These are phyloP conservation scores for Handroanthus guayacan DNA, from an alignment of 257 asterid species.

Conservation along the genomic window DNA sequence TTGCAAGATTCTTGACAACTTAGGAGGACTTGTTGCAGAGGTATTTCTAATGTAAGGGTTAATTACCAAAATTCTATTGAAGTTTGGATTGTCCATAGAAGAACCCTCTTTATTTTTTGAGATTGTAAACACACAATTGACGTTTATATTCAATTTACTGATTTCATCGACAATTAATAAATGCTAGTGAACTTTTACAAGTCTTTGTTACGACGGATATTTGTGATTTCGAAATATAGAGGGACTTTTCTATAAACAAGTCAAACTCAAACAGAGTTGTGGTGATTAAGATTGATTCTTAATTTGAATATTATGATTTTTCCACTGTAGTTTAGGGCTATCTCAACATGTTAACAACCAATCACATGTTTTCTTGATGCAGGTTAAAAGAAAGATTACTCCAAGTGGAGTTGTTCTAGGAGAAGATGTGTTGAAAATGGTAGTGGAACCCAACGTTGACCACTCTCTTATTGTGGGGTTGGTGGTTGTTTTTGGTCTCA, in stretches of 20 bases:
- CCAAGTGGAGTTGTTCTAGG: constrained; percentile 48
- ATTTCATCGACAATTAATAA: too few species aligned
- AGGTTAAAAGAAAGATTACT: constrained; percentile 52
- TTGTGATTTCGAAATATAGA: neutral
- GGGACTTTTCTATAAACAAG: neutral
- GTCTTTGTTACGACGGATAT: neutral
- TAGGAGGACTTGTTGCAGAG: constrained; percentile 53
- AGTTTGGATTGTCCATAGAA: too few species aligned
- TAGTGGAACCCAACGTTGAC: constrained; percentile 51
- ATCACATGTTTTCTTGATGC: neutral
- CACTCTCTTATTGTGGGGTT: constrained; percentile 47
- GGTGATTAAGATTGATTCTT: neutral
- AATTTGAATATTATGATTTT: too few species aligned
- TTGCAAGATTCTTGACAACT: constrained; percentile 44
- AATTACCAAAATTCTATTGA: too few species aligned
- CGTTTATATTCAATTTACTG: too few species aligned
- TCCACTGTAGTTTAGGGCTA: too few species aligned
- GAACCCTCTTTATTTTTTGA: too few species aligned
- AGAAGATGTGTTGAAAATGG: constrained; percentile 52
- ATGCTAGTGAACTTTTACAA: too few species aligned
- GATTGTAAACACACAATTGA: too few species aligned
- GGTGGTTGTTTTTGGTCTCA: constrained; percentile 26
- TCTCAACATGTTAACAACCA: neutral
- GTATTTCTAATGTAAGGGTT: constrained; percentile 13
- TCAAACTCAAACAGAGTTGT: neutral